These are phyloP conservation scores for Striga hermonthica DNA, from an alignment of 305 asterid species.

Conservation along the genomic window DNA sequence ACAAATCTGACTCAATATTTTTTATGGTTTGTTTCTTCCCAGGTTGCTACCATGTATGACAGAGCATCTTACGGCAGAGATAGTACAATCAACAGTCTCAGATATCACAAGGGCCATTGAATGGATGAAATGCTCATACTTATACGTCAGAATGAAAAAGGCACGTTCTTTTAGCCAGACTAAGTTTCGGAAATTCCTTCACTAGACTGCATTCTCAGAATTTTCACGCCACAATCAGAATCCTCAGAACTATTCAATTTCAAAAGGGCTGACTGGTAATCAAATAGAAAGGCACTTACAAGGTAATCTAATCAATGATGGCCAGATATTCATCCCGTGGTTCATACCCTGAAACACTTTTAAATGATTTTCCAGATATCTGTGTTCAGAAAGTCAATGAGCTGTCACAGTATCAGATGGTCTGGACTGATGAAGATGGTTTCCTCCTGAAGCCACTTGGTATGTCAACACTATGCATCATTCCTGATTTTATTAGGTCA, in stretches of 20 bases:
- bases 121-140: slow-evolving; percentile 94
- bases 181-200: slow-evolving; percentile 25
- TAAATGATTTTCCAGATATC: slow-evolving; percentile 51
- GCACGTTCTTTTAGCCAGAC: slow-evolving; percentile 44
- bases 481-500: slow-evolving; percentile 24
- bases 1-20: slow-evolving; percentile 21
- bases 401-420: slow-evolving; percentile 70
- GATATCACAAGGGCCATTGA: slow-evolving; percentile 91
- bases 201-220: slow-evolving; percentile 36
- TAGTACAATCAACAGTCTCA: slow-evolving; percentile 82
- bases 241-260: slow-evolving; percentile 71
- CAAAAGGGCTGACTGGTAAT: slow-evolving; percentile 53
- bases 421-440: slow-evolving; percentile 97
- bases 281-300: slow-evolving; percentile 75
- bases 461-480: slow-evolving; percentile 36
- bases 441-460: slow-evolving; percentile 91
- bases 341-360: slow-evolving; percentile 29
- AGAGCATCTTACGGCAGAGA: slow-evolving; percentile 97
- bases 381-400: slow-evolving; percentile 87
- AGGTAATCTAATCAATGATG: slow-evolving; percentile 47
- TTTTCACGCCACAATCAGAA: slow-evolving; percentile 54
- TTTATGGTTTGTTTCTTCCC: slow-evolving; percentile 38
- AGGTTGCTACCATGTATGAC: slow-evolving; percentile 91
- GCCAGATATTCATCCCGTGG: slow-evolving; percentile 25
- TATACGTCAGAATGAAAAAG: slow-evolving; percentile 94